Evolutionary conservation across 2,329 filamentous ascomycete genomes (phyloP), one percentile per base, ranked within the genome.

Genomic region (Laburnicola sp.): DNA sequence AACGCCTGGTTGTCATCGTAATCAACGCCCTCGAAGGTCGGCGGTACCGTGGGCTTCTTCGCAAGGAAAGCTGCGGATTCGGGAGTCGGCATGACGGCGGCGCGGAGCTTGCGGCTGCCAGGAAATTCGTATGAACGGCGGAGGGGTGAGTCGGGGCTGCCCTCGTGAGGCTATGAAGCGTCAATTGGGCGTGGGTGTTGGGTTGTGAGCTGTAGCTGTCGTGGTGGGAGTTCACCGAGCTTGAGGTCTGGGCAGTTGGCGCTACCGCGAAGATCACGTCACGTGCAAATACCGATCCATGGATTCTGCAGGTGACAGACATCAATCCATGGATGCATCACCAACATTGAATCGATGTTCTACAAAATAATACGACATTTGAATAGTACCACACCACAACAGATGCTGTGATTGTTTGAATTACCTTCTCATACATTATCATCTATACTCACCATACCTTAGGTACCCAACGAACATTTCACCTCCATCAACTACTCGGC

Each of bases 11-110:
- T 91, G 78, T 94, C 88, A 61, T 92, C 86, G 78, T 87, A 94
- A 78, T 93, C 87, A 70, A 94, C 89, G 62, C 89, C 89, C 67
- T 91, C 89, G 74, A 94, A 94, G 53, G 87, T 91, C 31, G 89
- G 87, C 57, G 88, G 81, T 50, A 94, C 90, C 58, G 82, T 85
- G 54, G 90, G 89, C 81, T 94, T 94, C 77, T 88, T 87, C 63
- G 87, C 87, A 76, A 91, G 84, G 80, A 93, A 94, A 70, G 84
- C 81, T 65, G 82, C 85, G 69, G 89, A 93, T 75, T 94, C 89
- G 74, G 89, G 88, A 23, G 88, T 93, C 65, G 89, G 89, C 86
- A 93, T 93, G 62, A 68, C 76, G 63, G 60, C 56, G 53, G 55
- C 39, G 47, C 27, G 42, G 32, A 25, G 45, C 34, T 23, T 39